These are phyloP conservation scores for Phyllosticta citriasiana DNA, from an alignment of 2,329 filamentous ascomycete species.

Conservation along the genomic window DNA sequence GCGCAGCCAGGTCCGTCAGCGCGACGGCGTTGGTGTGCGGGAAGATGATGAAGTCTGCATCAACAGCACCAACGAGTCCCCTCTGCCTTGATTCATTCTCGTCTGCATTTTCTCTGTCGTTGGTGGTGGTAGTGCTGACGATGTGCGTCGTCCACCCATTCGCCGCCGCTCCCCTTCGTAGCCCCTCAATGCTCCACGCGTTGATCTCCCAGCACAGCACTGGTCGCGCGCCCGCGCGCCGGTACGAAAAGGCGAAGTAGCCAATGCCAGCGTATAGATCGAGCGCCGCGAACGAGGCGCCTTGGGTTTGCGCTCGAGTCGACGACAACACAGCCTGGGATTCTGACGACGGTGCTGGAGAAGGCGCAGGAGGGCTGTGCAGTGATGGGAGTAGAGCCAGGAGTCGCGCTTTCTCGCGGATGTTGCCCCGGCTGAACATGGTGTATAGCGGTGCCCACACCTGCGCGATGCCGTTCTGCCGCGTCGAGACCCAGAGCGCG, in stretches of 20 bases:
- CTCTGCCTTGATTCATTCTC: background rate
- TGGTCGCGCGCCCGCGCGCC: conserved; percentile 53
- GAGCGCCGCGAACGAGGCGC: conserved; percentile 33
- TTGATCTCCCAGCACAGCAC: conserved; percentile 89
- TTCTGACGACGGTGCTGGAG: too few relatives aligned
- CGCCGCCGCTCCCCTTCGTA: conserved; percentile 28
- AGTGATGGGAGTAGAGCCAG: conserved; percentile 35
- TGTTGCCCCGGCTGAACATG: conserved; percentile 89
- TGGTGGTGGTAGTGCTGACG: background rate
- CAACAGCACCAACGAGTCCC: conserved; percentile 1
- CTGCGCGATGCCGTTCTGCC: conserved; percentile 67
- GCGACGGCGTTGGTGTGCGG: conserved; percentile 31
- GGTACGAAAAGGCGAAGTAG: conserved; percentile 85
- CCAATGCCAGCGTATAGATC: conserved; percentile 91
- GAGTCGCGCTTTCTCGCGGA: conserved; percentile 77
- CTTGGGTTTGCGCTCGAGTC: conserved; percentile 9
- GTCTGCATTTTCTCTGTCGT: background rate
- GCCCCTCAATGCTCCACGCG: conserved; percentile 38
- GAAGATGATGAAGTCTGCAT: conserved; percentile 28
- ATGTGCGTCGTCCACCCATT: conserved; percentile 29
- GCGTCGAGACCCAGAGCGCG: conserved; percentile 70
- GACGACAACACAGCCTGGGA: too few relatives aligned
- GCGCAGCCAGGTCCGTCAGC: conserved; percentile 14
- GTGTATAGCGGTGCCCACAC: conserved; percentile 83
- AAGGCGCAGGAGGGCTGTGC: background rate